A percentile compares a stretch with the other conserved stretches of the same genome.
phyloP scores from a whole-genome alignment of 345 rosid genomes.

The Eucalyptus pumila region DNA sequence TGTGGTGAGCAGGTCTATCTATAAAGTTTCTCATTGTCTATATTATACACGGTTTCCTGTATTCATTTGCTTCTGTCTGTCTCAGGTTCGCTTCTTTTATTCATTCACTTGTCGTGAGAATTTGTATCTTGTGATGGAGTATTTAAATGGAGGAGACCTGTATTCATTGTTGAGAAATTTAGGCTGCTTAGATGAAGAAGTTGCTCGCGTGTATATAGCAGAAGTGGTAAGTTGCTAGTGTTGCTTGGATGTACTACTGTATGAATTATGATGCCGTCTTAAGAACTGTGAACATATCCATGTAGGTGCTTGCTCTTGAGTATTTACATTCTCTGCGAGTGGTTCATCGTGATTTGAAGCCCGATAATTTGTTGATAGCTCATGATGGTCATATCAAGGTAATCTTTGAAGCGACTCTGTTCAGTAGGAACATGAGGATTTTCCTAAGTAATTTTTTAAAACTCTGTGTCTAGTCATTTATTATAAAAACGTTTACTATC shows the following conservation, averaged over 20 bases:
- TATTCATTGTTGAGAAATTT: conserved; percentile 92
- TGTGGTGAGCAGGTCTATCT: conserved; percentile 85
- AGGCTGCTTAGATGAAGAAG: conserved; percentile 97
- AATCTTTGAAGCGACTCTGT: neutral
- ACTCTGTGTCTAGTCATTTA: neutral
- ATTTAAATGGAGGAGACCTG: conserved; percentile 95
- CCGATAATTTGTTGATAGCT: conserved; percentile 94
- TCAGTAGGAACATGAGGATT: neutral
- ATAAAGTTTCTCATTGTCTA: conserved; percentile 3
- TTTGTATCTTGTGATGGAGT: conserved; percentile 99
- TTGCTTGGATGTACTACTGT: neutral
- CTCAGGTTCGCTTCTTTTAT: conserved; percentile 98
- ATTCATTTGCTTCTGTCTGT: conserved; percentile 15
- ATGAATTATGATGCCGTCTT: neutral
- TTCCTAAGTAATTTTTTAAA: neutral
- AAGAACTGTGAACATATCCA: neutral
- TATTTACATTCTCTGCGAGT: conserved; percentile 86
- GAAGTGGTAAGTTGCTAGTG: conserved; percentile 75
- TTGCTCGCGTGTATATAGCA: conserved; percentile 96
- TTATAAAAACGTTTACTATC: neutral
- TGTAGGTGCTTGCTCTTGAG: conserved; percentile 95
- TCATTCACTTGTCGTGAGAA: conserved; percentile 98
- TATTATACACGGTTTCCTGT: neutral
- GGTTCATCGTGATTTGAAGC: conserved; percentile 99
- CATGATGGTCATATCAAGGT: conserved; percentile 99